phyloP scores from a whole-genome alignment of 495 filamentous ascomycete species.

The Cudoniella acicularis region DNA sequence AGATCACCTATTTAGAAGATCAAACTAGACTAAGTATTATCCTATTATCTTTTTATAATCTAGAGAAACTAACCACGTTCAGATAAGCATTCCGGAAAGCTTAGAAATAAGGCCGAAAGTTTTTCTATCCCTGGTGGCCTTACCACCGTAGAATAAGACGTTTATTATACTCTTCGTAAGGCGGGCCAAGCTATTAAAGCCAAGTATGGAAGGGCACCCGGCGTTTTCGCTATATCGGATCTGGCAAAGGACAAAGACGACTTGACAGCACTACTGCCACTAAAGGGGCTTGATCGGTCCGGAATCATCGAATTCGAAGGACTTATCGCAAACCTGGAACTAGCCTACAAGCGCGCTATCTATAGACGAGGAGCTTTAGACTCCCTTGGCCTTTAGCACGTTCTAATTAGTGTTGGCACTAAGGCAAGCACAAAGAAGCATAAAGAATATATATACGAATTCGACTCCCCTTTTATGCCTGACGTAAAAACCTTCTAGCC shows the following conservation, averaged over 20 bases:
- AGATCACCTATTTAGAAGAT: background rate
- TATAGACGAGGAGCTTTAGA: constrained; percentile 6
- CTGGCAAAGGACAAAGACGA: constrained; percentile 8
- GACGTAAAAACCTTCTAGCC: constrained; percentile 1
- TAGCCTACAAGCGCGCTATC: background rate
- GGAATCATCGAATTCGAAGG: background rate
- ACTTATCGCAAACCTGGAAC: constrained; percentile 7
- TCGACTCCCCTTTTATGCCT: constrained; percentile 4
- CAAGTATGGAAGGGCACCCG: background rate
- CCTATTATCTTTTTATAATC: background rate
- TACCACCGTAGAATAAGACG: background rate
- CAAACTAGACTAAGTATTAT: background rate
- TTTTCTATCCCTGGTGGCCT: background rate
- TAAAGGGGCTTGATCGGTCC: background rate
- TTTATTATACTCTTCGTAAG: background rate
- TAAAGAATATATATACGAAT: constrained; percentile 8
- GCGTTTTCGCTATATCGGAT: background rate
- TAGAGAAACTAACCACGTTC: background rate
- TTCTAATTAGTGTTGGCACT: constrained; percentile 4
- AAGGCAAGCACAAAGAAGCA: background rate
- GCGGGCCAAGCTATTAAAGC: background rate
- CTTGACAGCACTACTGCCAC: background rate
- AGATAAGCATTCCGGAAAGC: constrained; percentile 1
- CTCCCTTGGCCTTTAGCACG: constrained; percentile 6
- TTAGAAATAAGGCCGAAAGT: background rate